phyloP scores from a whole-genome alignment of 2,329 filamentous ascomycete species.

The Claviceps fusiformis region DNA sequence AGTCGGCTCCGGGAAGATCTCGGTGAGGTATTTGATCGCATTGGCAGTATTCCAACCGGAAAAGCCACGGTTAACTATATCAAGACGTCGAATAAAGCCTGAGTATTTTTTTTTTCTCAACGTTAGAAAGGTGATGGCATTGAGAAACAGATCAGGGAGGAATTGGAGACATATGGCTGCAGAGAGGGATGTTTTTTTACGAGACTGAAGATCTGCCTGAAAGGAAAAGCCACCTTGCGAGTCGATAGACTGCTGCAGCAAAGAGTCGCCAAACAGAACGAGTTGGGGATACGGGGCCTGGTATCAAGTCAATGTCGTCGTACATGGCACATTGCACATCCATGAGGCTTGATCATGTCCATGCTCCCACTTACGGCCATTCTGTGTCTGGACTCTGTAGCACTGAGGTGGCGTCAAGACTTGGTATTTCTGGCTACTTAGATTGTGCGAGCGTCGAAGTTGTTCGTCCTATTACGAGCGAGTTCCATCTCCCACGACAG shows the following conservation, averaged over 20 bases:
- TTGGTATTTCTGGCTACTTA: not conserved
- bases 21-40: conserved; percentile 52
- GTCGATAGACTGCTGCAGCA: conserved; percentile 56
- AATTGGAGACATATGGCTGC: not conserved
- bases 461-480: not conserved
- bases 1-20: conserved; percentile 56
- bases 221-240: conserved; percentile 59
- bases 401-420: not conserved
- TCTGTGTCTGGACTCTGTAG: not conserved
- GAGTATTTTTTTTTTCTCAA: not conserved
- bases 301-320: not conserved
- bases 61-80: conserved; percentile 80
- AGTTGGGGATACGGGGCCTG: conserved; percentile 49
- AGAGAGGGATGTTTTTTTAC: conserved; percentile 31
- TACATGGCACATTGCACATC: not conserved
- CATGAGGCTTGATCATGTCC: not conserved
- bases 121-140: not conserved
- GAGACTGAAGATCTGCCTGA: conserved; percentile 53
- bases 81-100: conserved; percentile 66
- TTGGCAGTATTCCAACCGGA: conserved; percentile 76
- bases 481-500: not conserved
- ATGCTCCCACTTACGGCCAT: conserved; percentile 12
- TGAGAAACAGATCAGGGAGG: not conserved
- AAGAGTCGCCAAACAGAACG: conserved; percentile 80
- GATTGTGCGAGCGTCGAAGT: no score